Evolutionary conservation across 2,329 filamentous ascomycete species (phyloP).

Genomic region (Ophiostoma perfectum): DNA sequence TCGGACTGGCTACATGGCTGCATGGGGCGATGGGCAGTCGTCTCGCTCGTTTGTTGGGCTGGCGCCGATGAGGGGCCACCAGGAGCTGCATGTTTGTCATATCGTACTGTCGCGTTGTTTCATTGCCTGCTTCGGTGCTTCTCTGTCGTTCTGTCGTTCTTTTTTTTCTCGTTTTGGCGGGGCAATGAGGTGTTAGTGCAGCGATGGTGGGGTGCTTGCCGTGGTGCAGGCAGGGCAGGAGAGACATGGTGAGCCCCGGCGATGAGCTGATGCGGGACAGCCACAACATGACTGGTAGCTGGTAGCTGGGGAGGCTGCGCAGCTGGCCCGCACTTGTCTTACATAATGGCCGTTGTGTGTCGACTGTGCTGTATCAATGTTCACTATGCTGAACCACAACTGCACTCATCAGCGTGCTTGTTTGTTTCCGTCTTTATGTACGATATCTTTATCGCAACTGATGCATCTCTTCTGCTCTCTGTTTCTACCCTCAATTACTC

Average conservation of each 20-base stretch:
- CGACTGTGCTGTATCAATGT: too few relatives aligned
- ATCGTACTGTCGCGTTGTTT: not conserved
- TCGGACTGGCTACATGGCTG: not conserved
- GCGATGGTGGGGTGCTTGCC: slow-evolving; percentile 20
- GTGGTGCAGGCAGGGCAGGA: slow-evolving; percentile 8
- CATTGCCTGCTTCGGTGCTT: slow-evolving; percentile 11
- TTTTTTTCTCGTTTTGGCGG: slow-evolving; percentile 18
- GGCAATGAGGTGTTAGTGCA: slow-evolving; percentile 23
- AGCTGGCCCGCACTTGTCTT: not conserved
- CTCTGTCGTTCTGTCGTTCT: slow-evolving; percentile 12
- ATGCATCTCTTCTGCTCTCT: too few relatives aligned
- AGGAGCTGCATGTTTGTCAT: not conserved
- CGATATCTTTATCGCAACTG: too few relatives aligned
- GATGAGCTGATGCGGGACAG: slow-evolving; percentile 17
- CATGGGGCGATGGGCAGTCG: not conserved
- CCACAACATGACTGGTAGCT: slow-evolving; percentile 5
- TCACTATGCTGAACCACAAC: too few relatives aligned
- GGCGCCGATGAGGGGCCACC: slow-evolving; percentile 16
- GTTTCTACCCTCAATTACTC: not conserved
- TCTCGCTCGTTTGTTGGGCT: slow-evolving; percentile 14
- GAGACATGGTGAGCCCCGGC: slow-evolving; percentile 13
- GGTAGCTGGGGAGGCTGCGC: not conserved
- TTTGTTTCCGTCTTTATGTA: too few relatives aligned
- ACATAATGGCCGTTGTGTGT: slow-evolving; percentile 1
- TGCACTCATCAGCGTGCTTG: too few relatives aligned